Evolutionary conservation across 2,329 filamentous ascomycete species (phyloP).

Genomic region (Aureobasidium mangrovei): DNA sequence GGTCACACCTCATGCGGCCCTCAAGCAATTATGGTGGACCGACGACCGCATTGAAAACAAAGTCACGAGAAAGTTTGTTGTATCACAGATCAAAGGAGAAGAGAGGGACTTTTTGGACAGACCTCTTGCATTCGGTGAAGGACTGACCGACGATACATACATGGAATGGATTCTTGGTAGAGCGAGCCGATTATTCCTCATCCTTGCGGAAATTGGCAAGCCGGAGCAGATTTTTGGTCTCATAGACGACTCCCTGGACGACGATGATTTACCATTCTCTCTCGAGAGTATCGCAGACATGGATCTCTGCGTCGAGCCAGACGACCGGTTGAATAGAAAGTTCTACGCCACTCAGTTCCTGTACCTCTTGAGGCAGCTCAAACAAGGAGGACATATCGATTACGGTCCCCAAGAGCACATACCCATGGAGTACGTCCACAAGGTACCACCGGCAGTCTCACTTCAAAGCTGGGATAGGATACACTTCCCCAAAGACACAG

Average conservation of each 20-base stretch:
- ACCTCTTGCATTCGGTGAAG: slow-evolving; percentile 58
- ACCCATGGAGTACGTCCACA: slow-evolving; percentile 58
- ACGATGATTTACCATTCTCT: slow-evolving; percentile 62
- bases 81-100: slow-evolving; percentile 53
- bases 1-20: slow-evolving; percentile 40
- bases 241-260: slow-evolving; percentile 69
- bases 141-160: slow-evolving; percentile 56
- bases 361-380: slow-evolving; percentile 58
- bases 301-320: slow-evolving; percentile 48
- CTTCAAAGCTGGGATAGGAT: slow-evolving; percentile 51
- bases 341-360: slow-evolving; percentile 64
- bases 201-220: slow-evolving; percentile 59
- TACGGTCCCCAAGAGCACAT: slow-evolving; percentile 62
- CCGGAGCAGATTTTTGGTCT: slow-evolving; percentile 67
- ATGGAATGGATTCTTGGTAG: slow-evolving; percentile 68
- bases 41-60: slow-evolving; percentile 58
- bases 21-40: slow-evolving; percentile 61
- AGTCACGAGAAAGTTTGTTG: slow-evolving; percentile 60
- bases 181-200: slow-evolving; percentile 61
- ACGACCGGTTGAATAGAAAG: slow-evolving; percentile 56
- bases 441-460: slow-evolving; percentile 40
- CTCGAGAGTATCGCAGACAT: slow-evolving; percentile 57
- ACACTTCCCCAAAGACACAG: slow-evolving; percentile 53
- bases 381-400: slow-evolving; percentile 51
- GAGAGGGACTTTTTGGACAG: slow-evolving; percentile 55